Conservation (phyloP, 208 protist genomes). For the Herpetomonas samuelpessoai region DNA sequence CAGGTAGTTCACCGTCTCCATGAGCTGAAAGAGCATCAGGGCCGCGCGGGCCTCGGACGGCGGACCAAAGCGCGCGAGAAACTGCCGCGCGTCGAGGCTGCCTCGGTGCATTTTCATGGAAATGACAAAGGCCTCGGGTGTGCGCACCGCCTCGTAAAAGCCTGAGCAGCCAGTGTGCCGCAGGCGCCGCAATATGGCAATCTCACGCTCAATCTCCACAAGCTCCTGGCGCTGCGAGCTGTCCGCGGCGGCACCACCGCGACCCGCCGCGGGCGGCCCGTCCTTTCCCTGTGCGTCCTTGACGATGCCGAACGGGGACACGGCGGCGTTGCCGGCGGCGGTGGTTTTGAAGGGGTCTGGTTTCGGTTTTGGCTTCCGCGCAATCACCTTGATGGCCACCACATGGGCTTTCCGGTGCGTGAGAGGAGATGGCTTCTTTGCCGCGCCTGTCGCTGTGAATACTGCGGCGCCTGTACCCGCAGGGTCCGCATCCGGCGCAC, state of each 20-base stretch:
- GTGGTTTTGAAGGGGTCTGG: background rate
- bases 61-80: conserved; percentile 50
- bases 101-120: conserved; percentile 68
- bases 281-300: no score
- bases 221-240: conserved; percentile 26
- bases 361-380: conserved; percentile 30
- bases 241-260: background rate
- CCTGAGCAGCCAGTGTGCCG: conserved; percentile 67
- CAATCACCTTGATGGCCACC: conserved; percentile 65
- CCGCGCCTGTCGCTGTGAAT: background rate
- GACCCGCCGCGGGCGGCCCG: background rate
- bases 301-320: background rate
- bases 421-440: background rate
- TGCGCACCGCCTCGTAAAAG: conserved; percentile 71
- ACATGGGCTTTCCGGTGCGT: conserved; percentile 14
- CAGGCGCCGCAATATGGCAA: conserved; percentile 60
- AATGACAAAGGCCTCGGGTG: conserved; percentile 76
- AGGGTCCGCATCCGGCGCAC: no score
- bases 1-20: conserved; percentile 71
- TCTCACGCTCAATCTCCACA: conserved; percentile 71
- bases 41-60: conserved; percentile 58
- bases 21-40: conserved; percentile 68
- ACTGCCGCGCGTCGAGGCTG: conserved; percentile 63
- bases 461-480: background rate
- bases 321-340: conserved; percentile 10